Base-by-base conservation (phyloP, 2,329 filamentous ascomycete genomes). In the Ophiostoma australiae region DNA sequence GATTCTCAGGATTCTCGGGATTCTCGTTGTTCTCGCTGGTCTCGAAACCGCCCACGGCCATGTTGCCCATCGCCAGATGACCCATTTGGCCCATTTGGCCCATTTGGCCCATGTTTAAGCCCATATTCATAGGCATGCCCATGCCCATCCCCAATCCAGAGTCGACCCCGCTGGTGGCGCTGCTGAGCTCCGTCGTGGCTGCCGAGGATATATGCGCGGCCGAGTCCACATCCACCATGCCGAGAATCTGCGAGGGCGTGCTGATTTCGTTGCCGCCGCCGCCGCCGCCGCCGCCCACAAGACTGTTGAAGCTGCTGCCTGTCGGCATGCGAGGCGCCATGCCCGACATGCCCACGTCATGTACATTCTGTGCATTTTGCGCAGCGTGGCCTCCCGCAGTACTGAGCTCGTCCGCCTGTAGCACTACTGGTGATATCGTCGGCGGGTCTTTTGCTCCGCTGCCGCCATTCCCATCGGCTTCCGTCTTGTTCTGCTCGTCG, bases 151-250 rank as follows among this genome's bases (percentile, higher is more conserved):
- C 8, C n/a, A 27, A n/a, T 27, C 8, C 52, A 23, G 52, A 58
- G 10, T 58, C 63, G 20, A 69, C 69, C 41, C 63, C 67, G 39
- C 67, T 44, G 15, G 23, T 35, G 33, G 23, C 27, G 41, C 58
- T 67, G 70, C 70, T 66, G 11, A 69, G 23, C 35, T 68, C 68
- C 35, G 33, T 66, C 31, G 31, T 39, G 3, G 68, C 41, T 11
- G n/a, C 48, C 20, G 70, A 69, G n/a, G 70, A 20, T 10, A 74
- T 20, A 11, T 72, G 67, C n/a, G 71, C 52, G 15, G 31, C 67
- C 48, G 73, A 70, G 58, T 72, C 72, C 39, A 72, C 33, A 20
- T 72, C 66, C 11, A 15, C 20, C 31, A 73, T 69, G 67, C 69
- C 48, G 23, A 71, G 33, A 4, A 69, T 33, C 44, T 67, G 67